Base-by-base conservation (phyloP, 2,329 filamentous ascomycete genomes). In the Colletotrichum destructivum region DNA sequence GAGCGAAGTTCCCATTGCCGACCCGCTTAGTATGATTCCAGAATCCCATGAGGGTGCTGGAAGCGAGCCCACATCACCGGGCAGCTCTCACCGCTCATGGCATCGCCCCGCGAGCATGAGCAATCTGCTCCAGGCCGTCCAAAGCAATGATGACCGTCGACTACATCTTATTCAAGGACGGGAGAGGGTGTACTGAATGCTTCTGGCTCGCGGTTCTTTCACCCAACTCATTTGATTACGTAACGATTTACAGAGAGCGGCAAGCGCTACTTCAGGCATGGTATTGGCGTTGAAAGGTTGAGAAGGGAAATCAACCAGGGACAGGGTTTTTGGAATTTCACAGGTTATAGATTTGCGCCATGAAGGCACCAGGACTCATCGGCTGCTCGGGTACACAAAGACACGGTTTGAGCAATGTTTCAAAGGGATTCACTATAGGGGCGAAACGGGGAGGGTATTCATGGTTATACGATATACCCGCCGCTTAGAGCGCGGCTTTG, bases 161-260 rank as follows among this genome's bases (percentile, higher is more conserved):
- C 72, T 83, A 56, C 80, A 82, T 13, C 66, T 84, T 11, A 72
- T 83, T 73, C 81, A 81, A 75, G 77, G 80, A 47, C 79, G 81
- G 69, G 78, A 82, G 76, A 76, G 80, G 71, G 74, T 81, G 75
- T 74, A 76, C 35, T 78, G 74, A 70, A 38, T 18, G 21, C 16
- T 35, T 38, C 35, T 6, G 40, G 35, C 38, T 46, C n/a, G 18
- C 46, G 9, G 15, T 57, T 6, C 47, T 54, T 62, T 44, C 11
- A 56, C 51, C 13, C n/a, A 35, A 62, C 62, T 66, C 47, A 49
- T 67, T 62, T 71, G 9, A 59, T 69, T 63, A 62, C 6, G 16
- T 55, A 21, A 49, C 42, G 31, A 42, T 38, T 35, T 63, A 64
- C 44, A 60, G 66, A 64, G 26, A 40, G 52, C 18, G 60, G 51